These are phyloP conservation scores for Pythium brachiatum DNA, from an alignment of 352 stramenopile species.

Conservation along the genomic window DNA sequence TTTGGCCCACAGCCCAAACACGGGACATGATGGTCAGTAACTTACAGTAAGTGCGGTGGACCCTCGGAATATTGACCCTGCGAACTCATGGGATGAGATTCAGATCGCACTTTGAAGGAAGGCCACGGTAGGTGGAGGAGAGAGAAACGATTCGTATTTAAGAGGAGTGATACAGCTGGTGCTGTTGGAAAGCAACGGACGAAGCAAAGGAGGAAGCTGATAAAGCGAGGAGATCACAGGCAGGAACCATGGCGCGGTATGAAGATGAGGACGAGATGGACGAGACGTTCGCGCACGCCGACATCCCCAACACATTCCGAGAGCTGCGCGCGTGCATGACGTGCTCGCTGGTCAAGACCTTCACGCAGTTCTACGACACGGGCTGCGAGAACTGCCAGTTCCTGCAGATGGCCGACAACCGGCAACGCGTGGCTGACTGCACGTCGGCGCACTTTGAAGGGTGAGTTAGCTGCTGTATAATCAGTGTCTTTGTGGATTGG, in stretches of 20 bases:
- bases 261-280: slow-evolving; percentile 84
- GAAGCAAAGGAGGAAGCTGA: not conserved
- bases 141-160: not conserved
- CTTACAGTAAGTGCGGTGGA: not conserved
- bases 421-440: slow-evolving; percentile 84
- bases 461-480: slow-evolving; percentile 26
- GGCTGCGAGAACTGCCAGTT: slow-evolving; percentile 89
- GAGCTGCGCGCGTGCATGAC: slow-evolving; percentile 87
- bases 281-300: slow-evolving; percentile 72
- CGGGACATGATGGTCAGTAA: not conserved
- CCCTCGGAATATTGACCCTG: not conserved
- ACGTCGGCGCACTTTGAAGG: slow-evolving; percentile 88
- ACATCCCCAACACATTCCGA: slow-evolving; percentile 88
- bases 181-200: slow-evolving; percentile 1
- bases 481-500: not conserved
- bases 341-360: slow-evolving; percentile 88
- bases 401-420: slow-evolving; percentile 89
- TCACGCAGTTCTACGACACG: slow-evolving; percentile 90
- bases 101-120: slow-evolving; percentile 6
- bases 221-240: not conserved
- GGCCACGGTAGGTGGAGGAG: not conserved
- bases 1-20: not conserved
- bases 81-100: not conserved
- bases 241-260: slow-evolving; percentile 42
- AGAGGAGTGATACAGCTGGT: not conserved